Conservation (phyloP, 2,329 filamentous ascomycete genomes). For the Claviceps purpurea region DNA sequence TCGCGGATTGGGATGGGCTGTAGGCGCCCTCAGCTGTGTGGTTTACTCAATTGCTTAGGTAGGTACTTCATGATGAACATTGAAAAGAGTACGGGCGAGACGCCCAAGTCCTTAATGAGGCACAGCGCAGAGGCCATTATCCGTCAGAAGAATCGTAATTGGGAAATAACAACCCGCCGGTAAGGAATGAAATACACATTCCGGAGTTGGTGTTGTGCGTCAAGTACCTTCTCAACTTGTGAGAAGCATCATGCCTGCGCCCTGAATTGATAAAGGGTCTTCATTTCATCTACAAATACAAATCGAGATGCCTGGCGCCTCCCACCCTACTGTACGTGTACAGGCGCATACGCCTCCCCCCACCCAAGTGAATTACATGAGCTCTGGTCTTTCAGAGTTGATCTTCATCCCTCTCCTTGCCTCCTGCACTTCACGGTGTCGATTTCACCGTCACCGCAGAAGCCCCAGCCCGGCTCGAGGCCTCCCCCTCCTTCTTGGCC, state of each 20-base stretch:
- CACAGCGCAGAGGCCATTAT: too few species aligned
- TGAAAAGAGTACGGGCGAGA: too few species aligned
- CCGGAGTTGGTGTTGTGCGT: neutral
- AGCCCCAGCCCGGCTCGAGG: slow-evolving; percentile 24
- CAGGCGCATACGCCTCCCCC: neutral
- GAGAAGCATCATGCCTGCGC: neutral
- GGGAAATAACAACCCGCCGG: too few species aligned
- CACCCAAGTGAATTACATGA: neutral
- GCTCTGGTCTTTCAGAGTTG: neutral
- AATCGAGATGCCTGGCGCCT: neutral
- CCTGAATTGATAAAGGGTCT: neutral
- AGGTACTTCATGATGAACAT: too few species aligned
- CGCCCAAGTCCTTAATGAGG: too few species aligned
- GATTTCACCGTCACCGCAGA: slow-evolving; percentile 16
- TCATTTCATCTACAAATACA: slow-evolving; percentile 1
- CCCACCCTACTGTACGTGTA: neutral
- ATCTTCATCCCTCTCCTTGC: neutral
- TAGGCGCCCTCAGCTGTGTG: too few species aligned
- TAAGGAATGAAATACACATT: neutral
- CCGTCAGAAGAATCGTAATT: too few species aligned
- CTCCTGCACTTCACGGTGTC: neutral
- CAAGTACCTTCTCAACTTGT: too few species aligned
- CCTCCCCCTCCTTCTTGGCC: slow-evolving; percentile 35
- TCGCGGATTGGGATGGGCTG: too few species aligned
- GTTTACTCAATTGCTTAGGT: too few species aligned